Base-by-base conservation (phyloP, 2,329 filamentous ascomycete genomes). In the Pestalotiopsis fici region DNA sequence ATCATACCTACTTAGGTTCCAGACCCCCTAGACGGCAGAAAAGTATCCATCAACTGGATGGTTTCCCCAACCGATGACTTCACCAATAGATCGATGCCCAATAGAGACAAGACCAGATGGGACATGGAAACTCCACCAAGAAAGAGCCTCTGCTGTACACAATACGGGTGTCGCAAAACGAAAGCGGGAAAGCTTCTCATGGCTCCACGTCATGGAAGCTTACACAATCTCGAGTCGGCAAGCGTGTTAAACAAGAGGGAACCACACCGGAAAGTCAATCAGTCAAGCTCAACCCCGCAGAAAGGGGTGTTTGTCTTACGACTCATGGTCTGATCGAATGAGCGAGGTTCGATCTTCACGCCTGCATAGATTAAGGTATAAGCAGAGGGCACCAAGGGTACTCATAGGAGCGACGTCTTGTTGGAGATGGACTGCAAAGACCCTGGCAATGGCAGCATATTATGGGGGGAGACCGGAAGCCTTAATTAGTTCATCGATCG, bases 241-340 rank as follows among this genome's bases (percentile, higher is more conserved):
- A 25, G 13, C 21, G 63, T 39, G 66, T 69, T 71, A 70, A n/a
- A n/a, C n/a, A n/a, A n/a, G n/a, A n/a, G n/a, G n/a, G n/a, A n/a
- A 69, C 66, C 66, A 35, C 31, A 35, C 31, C 31, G 31, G 31
- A 35, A 35, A 35, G 31, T 35, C 5, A 35, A 35, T 35, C 31
- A 63, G 13, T 7, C 27, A 15, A 21, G 70, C 69, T 64, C 68
- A 73, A 74, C 73, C 73, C 73, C 74, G 73, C 74, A 75, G 71
- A 69, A 66, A 25, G 47, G 67, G 55, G 23, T 50, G 15, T 50
- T 23, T 18, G 43, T 50, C 43, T 50, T 50, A 50, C 43, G 43
- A 50, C 35, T 61, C 21, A 59, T 35, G 55, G 25, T 59, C 55
- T 59, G 25, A 59, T 35, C 28, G 28, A 35, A 28, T 35, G 25